Evolutionary conservation across 768 basidiomycete genomes (phyloP).

Genomic region (Dentipellis fragilis): DNA sequence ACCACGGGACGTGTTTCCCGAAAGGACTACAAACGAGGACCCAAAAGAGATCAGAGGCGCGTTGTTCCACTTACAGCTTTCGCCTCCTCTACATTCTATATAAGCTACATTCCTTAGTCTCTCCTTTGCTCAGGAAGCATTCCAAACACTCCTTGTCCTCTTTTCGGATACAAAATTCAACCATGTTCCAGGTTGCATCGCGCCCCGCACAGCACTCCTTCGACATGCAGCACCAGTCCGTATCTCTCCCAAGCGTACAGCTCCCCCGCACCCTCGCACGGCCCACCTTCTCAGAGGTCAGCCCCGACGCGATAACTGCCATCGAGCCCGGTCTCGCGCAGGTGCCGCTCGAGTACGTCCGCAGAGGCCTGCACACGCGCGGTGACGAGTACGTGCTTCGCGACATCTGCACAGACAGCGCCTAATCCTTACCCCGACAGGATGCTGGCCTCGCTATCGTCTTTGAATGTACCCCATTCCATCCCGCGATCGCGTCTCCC

Average conservation of each 20-base stretch:
- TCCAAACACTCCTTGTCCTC: not conserved
- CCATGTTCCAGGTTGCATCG: slow-evolving; percentile 12
- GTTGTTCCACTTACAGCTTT: slow-evolving; percentile 13
- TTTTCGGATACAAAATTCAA: not conserved
- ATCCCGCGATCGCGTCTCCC: slow-evolving; percentile 12
- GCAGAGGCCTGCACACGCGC: slow-evolving; percentile 34
- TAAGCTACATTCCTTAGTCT: slow-evolving; percentile 5
- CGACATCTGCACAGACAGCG: not conserved
- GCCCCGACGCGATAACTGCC: slow-evolving; percentile 43
- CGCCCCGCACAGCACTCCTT: slow-evolving; percentile 8
- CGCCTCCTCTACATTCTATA: slow-evolving; percentile 11
- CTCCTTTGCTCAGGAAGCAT: slow-evolving; percentile 14
- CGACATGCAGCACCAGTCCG: slow-evolving; percentile 12
- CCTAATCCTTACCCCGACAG: slow-evolving; percentile 4
- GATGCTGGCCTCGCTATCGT: slow-evolving; percentile 9
- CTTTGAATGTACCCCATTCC: slow-evolving; percentile 7
- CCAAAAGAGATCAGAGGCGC: slow-evolving; percentile 9
- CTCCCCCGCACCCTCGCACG: slow-evolving; percentile 65
- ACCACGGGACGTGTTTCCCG: slow-evolving; percentile 1
- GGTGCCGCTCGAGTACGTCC: slow-evolving; percentile 56
- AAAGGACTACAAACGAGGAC: slow-evolving; percentile 12
- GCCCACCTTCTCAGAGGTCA: slow-evolving; percentile 48
- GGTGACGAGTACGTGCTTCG: slow-evolving; percentile 32
- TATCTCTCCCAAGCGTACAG: slow-evolving; percentile 35
- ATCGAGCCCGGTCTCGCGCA: slow-evolving; percentile 40